phyloP scores from a whole-genome alignment of 2,329 filamentous ascomycete genomes.

The Coleophoma crateriformis region DNA sequence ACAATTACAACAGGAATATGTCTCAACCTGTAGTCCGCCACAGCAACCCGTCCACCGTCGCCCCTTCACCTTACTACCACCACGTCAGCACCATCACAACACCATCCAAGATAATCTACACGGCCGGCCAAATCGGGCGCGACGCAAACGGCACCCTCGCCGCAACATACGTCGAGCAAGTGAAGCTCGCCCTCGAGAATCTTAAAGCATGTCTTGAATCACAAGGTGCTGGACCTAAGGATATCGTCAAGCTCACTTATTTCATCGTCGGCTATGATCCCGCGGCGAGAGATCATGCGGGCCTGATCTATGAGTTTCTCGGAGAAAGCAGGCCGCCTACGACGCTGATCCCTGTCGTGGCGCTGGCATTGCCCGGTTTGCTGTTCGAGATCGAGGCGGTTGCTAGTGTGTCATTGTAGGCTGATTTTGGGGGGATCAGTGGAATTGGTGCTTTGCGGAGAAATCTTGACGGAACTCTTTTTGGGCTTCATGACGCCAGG shows the following conservation, averaged over 20 bases:
- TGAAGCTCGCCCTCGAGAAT: not conserved
- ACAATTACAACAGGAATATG: too few relatives aligned
- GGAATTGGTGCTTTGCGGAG: too few relatives aligned
- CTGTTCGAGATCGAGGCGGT: conserved; percentile 1
- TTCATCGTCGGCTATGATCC: not conserved
- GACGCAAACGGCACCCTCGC: not conserved
- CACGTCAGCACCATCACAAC: not conserved
- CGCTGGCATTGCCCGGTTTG: not conserved
- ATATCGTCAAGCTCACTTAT: not conserved
- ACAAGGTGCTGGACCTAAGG: not conserved
- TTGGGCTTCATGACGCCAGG: too few relatives aligned
- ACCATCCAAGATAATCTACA: not conserved
- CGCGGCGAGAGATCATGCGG: not conserved
- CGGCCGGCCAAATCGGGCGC: not conserved
- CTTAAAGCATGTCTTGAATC: not conserved
- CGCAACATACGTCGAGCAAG: not conserved
- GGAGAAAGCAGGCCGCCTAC: not conserved
- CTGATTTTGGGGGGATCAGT: too few relatives aligned
- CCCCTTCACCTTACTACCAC: not conserved
- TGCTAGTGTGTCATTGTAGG: not conserved
- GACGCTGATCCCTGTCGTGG: not conserved
- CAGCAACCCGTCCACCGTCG: not conserved
- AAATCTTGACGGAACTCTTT: too few relatives aligned
- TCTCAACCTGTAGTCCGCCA: not conserved
- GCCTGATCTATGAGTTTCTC: not conserved